Evolutionary conservation across 2,329 filamentous ascomycete genomes (phyloP).

Genomic region (Stagonosporopsis cucurbitacearum): DNA sequence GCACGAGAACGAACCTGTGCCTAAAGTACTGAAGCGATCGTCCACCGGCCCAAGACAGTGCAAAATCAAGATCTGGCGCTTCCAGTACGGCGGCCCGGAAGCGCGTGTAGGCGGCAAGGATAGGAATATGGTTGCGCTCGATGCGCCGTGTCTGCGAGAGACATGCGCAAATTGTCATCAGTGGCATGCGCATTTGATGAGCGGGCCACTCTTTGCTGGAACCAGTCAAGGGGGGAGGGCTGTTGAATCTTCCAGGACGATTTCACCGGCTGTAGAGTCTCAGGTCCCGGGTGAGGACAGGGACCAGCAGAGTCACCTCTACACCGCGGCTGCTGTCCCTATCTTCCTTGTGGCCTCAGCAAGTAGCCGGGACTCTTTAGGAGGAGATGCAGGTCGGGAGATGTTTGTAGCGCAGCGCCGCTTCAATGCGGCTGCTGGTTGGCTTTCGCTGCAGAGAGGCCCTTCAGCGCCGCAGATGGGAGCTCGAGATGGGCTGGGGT

Average conservation of each 20-base stretch:
- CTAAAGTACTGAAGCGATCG: neutral
- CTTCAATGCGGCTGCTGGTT: neutral
- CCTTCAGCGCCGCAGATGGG: neutral
- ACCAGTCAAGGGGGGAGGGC: neutral
- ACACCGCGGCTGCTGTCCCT: neutral
- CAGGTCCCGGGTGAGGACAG: neutral
- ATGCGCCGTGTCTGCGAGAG: constrained; percentile 21
- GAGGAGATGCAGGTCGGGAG: neutral
- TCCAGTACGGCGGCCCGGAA: constrained; percentile 27
- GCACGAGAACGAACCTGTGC: neutral
- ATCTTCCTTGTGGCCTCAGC: neutral
- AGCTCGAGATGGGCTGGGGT: neutral
- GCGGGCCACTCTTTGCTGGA: neutral
- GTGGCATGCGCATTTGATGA: constrained; percentile 20
- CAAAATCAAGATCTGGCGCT: constrained; percentile 22
- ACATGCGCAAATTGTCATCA: constrained; percentile 25
- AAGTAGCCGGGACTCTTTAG: neutral
- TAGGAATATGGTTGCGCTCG: constrained; percentile 15
- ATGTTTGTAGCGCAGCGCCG: neutral
- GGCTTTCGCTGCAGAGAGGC: neutral
- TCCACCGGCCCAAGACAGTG: constrained; percentile 9
- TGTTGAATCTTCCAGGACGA: neutral
- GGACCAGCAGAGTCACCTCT: neutral
- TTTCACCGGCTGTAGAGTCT: neutral
- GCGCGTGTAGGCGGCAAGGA: constrained; percentile 6